Conservation (phyloP, 2,329 filamentous ascomycete genomes). For the Tolypocladium endophyticum region DNA sequence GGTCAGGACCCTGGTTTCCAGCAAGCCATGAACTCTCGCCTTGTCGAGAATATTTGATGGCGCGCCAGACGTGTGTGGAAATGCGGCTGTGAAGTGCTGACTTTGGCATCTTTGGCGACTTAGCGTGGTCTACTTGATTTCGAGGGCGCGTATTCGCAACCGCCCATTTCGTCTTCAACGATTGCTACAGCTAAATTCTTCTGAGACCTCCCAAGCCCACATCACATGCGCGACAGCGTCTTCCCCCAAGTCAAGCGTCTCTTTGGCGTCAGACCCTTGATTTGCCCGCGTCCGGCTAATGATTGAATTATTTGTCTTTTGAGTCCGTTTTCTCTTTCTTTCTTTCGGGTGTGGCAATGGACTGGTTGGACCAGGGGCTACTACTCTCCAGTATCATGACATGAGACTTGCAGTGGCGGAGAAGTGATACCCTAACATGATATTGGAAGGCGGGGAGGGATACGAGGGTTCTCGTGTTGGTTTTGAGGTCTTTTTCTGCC, state of each 20-base stretch:
- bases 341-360: background rate
- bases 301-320: background rate
- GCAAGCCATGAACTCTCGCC: slow-evolving; percentile 67
- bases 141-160: slow-evolving; percentile 6
- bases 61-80: slow-evolving; percentile 3
- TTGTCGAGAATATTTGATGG: slow-evolving; percentile 75
- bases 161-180: slow-evolving; percentile 11
- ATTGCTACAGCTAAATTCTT: background rate
- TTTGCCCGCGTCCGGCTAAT: background rate
- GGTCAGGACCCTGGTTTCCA: slow-evolving; percentile 55
- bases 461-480: background rate
- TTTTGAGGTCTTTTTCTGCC: background rate
- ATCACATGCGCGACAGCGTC: background rate
- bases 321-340: background rate
- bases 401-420: background rate
- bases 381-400: background rate
- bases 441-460: background rate
- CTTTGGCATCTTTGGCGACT: slow-evolving; percentile 14
- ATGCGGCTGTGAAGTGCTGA: slow-evolving; percentile 16
- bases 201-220: background rate
- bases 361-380: background rate
- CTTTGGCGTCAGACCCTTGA: background rate
- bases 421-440: background rate
- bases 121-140: slow-evolving; percentile 27
- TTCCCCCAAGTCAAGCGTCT: background rate